These are phyloP conservation scores for Gossypium gossypioides DNA, from an alignment of 441 rosid species.

Conservation along the genomic window DNA sequence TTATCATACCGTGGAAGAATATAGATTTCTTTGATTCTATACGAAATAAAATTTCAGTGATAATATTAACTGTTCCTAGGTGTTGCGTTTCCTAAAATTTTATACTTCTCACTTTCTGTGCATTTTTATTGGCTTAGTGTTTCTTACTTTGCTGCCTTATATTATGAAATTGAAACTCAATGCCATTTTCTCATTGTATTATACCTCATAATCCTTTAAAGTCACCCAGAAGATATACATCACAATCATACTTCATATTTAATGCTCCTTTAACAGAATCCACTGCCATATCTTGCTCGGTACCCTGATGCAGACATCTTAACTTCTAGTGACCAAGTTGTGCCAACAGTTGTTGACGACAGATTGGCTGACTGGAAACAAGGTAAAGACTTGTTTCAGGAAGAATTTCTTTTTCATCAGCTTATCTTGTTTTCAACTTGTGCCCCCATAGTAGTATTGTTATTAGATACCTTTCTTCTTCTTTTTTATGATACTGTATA, in stretches of 20 bases:
- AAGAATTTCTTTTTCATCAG: background rate
- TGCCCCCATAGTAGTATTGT: background rate
- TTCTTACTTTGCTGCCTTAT: background rate
- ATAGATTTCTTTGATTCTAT: background rate
- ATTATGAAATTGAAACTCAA: background rate
- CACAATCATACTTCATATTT: conserved; percentile 10
- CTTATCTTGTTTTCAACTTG: background rate
- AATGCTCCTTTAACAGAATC: conserved; percentile 52
- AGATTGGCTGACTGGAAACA: conserved; percentile 92
- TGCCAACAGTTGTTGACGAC: conserved; percentile 89
- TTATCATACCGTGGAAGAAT: background rate
- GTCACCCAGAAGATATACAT: background rate
- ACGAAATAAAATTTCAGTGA: background rate
- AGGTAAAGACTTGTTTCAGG: conserved; percentile 38
- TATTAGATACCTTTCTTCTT: background rate
- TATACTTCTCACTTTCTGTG: background rate
- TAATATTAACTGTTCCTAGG: background rate
- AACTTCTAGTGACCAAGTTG: conserved; percentile 94
- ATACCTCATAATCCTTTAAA: background rate
- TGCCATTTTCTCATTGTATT: background rate
- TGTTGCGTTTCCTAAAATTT: background rate
- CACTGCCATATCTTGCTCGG: conserved; percentile 90
- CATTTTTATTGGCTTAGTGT: background rate
- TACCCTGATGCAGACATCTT: conserved; percentile 90
- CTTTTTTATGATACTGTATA: background rate